Conservation (phyloP, 257 asterid species). For the Solanum habrochaites region DNA sequence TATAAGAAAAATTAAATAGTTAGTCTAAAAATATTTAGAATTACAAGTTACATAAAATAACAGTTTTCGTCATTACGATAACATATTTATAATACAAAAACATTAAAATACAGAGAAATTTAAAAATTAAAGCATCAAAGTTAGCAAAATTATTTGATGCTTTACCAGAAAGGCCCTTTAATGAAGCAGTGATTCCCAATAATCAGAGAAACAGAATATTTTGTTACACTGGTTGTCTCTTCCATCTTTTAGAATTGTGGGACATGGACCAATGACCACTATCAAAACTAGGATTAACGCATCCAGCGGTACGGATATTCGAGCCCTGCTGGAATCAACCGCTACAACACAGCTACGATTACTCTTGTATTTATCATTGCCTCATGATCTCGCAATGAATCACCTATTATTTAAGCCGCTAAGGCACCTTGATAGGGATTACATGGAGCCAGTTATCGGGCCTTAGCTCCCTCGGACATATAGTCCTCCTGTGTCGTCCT, state of each 20-base stretch:
- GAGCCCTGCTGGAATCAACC: constrained; percentile 9
- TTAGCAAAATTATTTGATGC: no score
- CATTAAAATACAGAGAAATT: no score
- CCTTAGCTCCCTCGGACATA: constrained; percentile 20
- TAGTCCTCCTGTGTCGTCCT: constrained; percentile 46
- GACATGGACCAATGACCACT: no score
- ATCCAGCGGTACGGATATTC: constrained; percentile 38
- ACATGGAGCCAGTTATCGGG: constrained; percentile 35
- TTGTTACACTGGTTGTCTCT: not conserved
- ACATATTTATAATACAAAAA: no score
- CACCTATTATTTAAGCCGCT: constrained; percentile 39
- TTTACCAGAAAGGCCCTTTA: no score
- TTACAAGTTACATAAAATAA: no score
- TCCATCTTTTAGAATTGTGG: not conserved
- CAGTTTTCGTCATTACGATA: no score
- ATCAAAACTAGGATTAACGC: not conserved
- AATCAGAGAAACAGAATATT: no score
- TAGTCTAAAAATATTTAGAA: no score
- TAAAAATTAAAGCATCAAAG: no score
- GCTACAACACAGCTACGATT: constrained; percentile 33
- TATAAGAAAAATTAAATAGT: no score
- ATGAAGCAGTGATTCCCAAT: no score
- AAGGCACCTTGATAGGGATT: constrained; percentile 34
- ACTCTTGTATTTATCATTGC: constrained; percentile 37
- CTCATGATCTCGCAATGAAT: constrained; percentile 38